Conservation (phyloP, 257 asterid genomes). For the Forsythia suspensa region DNA sequence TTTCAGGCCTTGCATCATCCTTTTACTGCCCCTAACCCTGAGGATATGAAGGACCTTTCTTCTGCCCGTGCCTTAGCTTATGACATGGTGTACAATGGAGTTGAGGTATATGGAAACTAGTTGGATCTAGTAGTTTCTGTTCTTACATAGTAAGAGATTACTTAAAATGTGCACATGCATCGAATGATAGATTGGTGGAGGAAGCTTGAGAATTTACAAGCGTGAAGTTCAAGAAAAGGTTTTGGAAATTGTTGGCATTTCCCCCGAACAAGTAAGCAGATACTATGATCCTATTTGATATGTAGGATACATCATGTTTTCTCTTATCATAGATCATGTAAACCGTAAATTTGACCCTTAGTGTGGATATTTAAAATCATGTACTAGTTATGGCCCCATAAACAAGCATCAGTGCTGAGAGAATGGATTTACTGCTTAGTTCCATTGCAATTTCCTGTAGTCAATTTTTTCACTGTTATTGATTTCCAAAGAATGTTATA, state of each 20-base stretch:
- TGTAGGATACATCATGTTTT: neutral
- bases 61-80: constrained; percentile 98
- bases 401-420: neutral
- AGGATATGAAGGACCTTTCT: constrained; percentile 76
- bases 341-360: neutral
- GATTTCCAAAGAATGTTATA: neutral
- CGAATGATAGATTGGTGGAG: constrained; percentile 82
- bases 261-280: constrained; percentile 65
- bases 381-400: neutral
- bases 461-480: neutral
- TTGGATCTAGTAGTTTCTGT: constrained; percentile 6
- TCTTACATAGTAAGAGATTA: neutral
- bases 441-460: too few species aligned
- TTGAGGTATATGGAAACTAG: constrained; percentile 59
- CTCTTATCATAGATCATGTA: neutral
- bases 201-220: constrained; percentile 96
- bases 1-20: constrained; percentile 97
- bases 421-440: neutral
- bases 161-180: neutral
- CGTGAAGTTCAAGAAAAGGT: constrained; percentile 93
- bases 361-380: neutral
- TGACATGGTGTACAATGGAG: constrained; percentile 98
- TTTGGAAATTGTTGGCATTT: constrained; percentile 79
- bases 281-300: constrained; percentile 11
- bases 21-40: constrained; percentile 96